Evolutionary conservation across 2,329 filamentous ascomycete species (phyloP), one percentile per base, ranked within the genome.

Genomic region (Xylariaceae sp.): DNA sequence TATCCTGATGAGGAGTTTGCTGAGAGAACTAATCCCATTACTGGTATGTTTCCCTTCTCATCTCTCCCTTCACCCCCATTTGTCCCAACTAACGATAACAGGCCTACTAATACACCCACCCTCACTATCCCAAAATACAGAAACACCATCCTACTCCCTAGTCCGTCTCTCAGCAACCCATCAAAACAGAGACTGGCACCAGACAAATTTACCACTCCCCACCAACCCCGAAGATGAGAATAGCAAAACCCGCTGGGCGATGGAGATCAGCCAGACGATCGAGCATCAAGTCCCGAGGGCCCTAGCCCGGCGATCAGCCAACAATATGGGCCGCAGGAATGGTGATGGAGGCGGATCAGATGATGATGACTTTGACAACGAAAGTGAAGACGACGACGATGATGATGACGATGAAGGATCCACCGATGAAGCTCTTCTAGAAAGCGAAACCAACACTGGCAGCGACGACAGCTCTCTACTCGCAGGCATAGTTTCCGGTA

Each of bases 141-240:
- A 62, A 0, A 63, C 64, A 0, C 76, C 77, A 0, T 59, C 67
- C 5, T 82, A 79, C 57, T 75, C 77, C 0, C 65, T 79, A 8
- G 68, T 75, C 22, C 73, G 79, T 16, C 63, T 75, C 25, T 76
- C 76, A 1, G 77, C 73, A 7, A 79, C 76, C 0, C 62, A 69
- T 4, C 69, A 66, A 2, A 79, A 76, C 50, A 57, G 64, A 12
- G 67, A 72, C 52, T 82, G 77, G 77, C 76, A 72, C 49, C 70
- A 80, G 47, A 75, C 71, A 14, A 80, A 76, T 50, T 55, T 70
- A 2, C 59, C 67, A 12, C 42, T 61, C 0, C 51, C 59, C 1
- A 47, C 45, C 3, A 50, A 55, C 37, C 44, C 37, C 5, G 51
- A 52, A 21, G 10, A 51, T 1, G 45, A 47, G 11, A 21, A 23